Base-by-base conservation (phyloP, 805 yeast species). In the Yarrowia sp. region DNA sequence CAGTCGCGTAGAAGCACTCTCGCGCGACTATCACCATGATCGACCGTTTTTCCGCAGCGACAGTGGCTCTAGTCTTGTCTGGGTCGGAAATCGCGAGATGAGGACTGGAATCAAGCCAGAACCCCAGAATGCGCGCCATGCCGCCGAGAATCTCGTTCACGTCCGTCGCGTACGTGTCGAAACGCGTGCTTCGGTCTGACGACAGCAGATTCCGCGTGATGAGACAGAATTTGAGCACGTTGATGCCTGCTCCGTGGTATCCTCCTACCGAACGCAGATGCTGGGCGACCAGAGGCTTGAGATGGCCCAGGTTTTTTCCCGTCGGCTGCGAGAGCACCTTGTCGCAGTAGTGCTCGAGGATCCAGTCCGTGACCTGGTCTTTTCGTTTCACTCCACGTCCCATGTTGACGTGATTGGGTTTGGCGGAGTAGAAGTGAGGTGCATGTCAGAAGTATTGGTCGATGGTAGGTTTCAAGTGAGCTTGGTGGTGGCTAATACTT, bases 331-430 rank as follows among this genome's bases (percentile, higher is more conserved):
- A 18, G 8, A 44, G 8, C 7, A 18, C 27, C 35, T 18, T 16
- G 13, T 27, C 33, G 51, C 51, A 44, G 35, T 44, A 29, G 35
- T 44, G 51, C 21, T 44, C 51, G 16, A 44, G 51, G 13, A 44
- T 44, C 35, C 33, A 44, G 51, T 44, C 51, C 6, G 22, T 24
- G 2, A n/a, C n/a, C 32, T 14, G 10, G n/a, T 25, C 31, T 2
- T 16, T 42, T 6, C 21, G 21, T 8, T 24, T 21, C 21, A 42
- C 2, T 24, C 14, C 47, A 21, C 47, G 24, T 25, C 32, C 32
- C 47, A 42, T 42, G 29, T 9, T 22, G 27, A 14, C 7, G 25
- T 12, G 29, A 5, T 8, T 24, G 7, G 8, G 27, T 24, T 24
- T 6, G 7, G 8, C 5, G 27, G 8, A 24, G 27, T 24, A 24